Base-by-base conservation (phyloP, 495 filamentous ascomycete genomes). In the Aspergillus funiculosus region DNA sequence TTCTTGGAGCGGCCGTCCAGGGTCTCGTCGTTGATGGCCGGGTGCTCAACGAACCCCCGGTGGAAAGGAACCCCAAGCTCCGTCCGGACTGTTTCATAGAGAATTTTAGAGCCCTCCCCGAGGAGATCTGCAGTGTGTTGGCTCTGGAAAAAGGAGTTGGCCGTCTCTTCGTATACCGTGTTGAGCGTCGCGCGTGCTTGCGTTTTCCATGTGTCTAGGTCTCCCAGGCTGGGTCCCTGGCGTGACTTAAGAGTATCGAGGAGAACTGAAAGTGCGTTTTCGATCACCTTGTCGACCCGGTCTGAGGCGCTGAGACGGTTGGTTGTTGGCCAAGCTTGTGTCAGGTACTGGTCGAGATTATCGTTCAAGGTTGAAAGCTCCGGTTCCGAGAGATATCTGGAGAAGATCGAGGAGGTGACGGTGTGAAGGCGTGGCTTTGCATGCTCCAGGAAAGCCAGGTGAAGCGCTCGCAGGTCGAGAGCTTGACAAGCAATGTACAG, bases 401-500 rank as follows among this genome's bases (percentile, higher is more conserved):
- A 40, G 36, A 53, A 49, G 6, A 37, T 3, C 7, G 9, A 21
- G 6, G 11, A 28, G 9, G 49, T 52, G 14, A 52, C 18, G 1
- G 20, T 8, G 4, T 24, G 37, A 15, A 57, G 6, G 8, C 38
- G 36, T 4, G 21, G 5, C 14, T 20, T 30, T 4, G 48, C 30
- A 0, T 21, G 20, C 27, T 52, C 51, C 31, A 59, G 24, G 43
- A 66, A 67, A 2, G 28, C 8, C 3, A 52, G 10, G 29, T 66
- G 51, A 59, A 76, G 45, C 26, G 64, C 54, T 6, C 65, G 61
- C 43, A 75, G 51, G 65, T 71, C 63, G 19, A 78, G 39, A 18
- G 65, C 54, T 40, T 67, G 61, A 50, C 79, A 84, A 7, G 68
- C 45, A 3, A 66, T 64, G 41, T 72, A 79, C n/a, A 82, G 52